Percentiles rank a stretch among this genome's conserved stretches.
phyloP scores from a whole-genome alignment of 129 eudicot species.

The Centrapalus pauciflorus region DNA sequence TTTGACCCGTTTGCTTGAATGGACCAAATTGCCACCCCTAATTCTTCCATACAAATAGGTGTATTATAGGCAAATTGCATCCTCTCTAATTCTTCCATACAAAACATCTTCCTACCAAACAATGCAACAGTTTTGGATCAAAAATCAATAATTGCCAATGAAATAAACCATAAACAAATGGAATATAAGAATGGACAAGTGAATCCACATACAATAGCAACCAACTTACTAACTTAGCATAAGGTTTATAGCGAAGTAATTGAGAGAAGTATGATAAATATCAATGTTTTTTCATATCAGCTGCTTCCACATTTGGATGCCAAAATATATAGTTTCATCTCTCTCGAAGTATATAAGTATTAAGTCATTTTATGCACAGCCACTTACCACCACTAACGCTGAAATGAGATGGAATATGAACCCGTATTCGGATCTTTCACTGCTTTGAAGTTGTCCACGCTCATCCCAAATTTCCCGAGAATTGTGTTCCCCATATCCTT shows the following conservation, averaged over 20 bases:
- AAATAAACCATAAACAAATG: neutral
- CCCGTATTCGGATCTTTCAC: conserved; percentile 96
- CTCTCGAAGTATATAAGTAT: neutral
- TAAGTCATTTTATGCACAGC: conserved; percentile 4
- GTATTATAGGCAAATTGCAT: too few species aligned
- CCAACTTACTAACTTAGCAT: too few species aligned
- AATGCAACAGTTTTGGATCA: too few species aligned
- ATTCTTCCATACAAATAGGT: too few species aligned
- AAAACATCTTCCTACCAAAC: too few species aligned
- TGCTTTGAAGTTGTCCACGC: conserved; percentile 92
- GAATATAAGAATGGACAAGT: too few species aligned
- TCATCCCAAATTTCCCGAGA: conserved; percentile 93
- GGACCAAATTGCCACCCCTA: too few species aligned
- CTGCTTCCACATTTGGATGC: neutral
- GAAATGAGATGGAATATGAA: conserved; percentile 78
- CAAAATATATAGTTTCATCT: neutral
- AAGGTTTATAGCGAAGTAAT: neutral
- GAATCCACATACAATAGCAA: neutral
- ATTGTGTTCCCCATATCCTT: conserved; percentile 87
- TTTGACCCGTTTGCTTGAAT: too few species aligned
- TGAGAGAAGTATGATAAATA: neutral
- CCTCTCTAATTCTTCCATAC: too few species aligned
- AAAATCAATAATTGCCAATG: too few species aligned
- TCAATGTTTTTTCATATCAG: neutral
- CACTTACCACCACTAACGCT: conserved; percentile 33